Evolutionary conservation across 2,329 filamentous ascomycete genomes (phyloP).

Genomic region (Microsporum canis): DNA sequence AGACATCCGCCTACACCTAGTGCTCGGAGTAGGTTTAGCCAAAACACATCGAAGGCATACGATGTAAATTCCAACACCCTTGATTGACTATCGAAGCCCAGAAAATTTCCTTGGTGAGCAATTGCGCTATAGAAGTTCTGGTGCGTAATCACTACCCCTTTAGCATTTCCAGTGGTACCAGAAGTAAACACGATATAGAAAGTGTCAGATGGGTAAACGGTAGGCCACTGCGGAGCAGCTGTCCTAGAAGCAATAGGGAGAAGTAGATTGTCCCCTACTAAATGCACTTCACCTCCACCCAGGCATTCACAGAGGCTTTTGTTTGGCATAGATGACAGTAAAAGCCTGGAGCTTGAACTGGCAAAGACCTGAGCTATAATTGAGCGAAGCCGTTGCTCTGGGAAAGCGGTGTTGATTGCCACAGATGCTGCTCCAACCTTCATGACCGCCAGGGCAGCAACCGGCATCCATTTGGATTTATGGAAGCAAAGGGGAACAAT

Average conservation of each 20-base stretch:
- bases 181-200: conserved; percentile 43
- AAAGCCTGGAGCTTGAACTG: conserved; percentile 3
- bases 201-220: conserved; percentile 12
- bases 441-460: conserved; percentile 12
- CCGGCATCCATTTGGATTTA: conserved; percentile 13
- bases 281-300: neutral
- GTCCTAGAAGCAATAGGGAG: neutral
- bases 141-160: conserved; percentile 6
- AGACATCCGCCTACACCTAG: conserved; percentile 48
- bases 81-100: conserved; percentile 24
- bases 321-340: conserved; percentile 1
- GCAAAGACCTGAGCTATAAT: conserved; percentile 11
- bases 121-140: neutral
- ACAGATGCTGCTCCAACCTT: conserved; percentile 14
- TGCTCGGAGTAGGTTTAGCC: conserved; percentile 22
- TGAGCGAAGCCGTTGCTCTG: conserved; percentile 24
- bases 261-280: neutral
- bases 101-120: neutral
- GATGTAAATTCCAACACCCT: conserved; percentile 44
- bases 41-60: conserved; percentile 5
- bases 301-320: neutral
- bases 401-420: conserved; percentile 13
- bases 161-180: conserved; percentile 1
- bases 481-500: conserved; percentile 13
- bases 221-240: neutral